Base-by-base conservation (phyloP, 192 early-diverging fungal genomes). In the Backusella westeae region DNA sequence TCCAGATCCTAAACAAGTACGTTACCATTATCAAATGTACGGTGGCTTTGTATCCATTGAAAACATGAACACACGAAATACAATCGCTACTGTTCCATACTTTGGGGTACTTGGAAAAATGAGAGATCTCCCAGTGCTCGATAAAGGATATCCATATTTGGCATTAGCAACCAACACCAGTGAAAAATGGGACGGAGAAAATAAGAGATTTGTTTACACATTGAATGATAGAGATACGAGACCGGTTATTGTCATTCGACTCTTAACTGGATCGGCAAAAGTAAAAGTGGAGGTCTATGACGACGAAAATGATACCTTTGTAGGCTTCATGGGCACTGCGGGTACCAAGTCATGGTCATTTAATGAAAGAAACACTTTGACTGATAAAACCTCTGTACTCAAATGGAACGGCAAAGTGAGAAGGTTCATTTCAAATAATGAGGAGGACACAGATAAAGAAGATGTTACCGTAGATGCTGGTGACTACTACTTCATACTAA, bases 101-200 rank as follows among this genome's bases (percentile, higher is more conserved):
- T 81, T 81, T 72, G 86, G 86, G 70, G 67, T 87, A 1, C 80
- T 84, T 35, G 86, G 84, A 34, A 79, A 82, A n/a, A 75, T 83
- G 46, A 44, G 73, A 68, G 77, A 85, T 26, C 79, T 87, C 15
- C 86, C 86, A 69, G 56, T 63, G 23, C 56, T 63, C 26, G 86
- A 87, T 42, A 26, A 71, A 5, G 76, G 70, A n/a, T 77, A 39
- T 72, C 76, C 76, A 12, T 77, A 42, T 21, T 29, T 77, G 17
- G 49, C 68, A 17, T 19, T 36, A 9, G 21, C 76, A 34, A 70
- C 41, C 6, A 77, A 77, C 38, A 19, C n/a, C 14, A 44, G 23
- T 39, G 32, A 39, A 32, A 49, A 46, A 15, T 72, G 44, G n/a
- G 21, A 39, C 7, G 19, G 19, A n/a, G 46, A 6, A 2, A 32